Base-by-base conservation (phyloP, 495 filamentous ascomycete species). In the Neurospora tetraspora region DNA sequence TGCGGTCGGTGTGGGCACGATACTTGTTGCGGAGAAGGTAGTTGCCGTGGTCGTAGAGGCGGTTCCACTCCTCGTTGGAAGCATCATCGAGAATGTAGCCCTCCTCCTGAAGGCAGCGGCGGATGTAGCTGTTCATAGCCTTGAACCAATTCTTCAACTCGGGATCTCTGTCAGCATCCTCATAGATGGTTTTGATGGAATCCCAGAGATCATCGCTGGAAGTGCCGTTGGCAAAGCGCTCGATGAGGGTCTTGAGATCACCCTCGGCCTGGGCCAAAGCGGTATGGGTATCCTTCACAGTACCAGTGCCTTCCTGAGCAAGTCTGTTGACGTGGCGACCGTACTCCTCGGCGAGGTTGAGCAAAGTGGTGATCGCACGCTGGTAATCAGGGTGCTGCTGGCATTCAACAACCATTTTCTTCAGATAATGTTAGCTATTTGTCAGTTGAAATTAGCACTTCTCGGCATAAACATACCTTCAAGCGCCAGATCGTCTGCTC, bases 341-440 rank as follows among this genome's bases (percentile, higher is more conserved):
- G 76, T 99, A 99, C 72, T 92, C 88, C 83, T 97, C 94, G 31
- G 94, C 94, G 69, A 99, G 84, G 42, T 85, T 82, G 38, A 99
- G 86, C 7, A 99, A 81, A 14, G 94, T 97, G 73, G 94, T 89
- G 74, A 98, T 90, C 9, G 96, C 96, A 78, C 89, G 89, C 73
- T 94, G 88, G 80, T 99, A 99, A 74, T 98, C 96, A 70, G 90
- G 88, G 78, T 97, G 96, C 45, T 93, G 90, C 80, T 99, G 96
- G 71, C 97, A 91, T 85, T 99, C 96, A 71, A 97, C 86, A 36
- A 99, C 83, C 93, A 99, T 97, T 88, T 98, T 98, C 89, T 85
- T 43, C 37, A 27, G 7, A 8, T 2, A 5, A 23, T 20, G 71
- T 79, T 70, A 82, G 73, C n/a, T 10, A 39, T 4, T 45, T 6